These are phyloP conservation scores for Dissophora globulifera DNA, from an alignment of 192 early-diverging fungal genomes.

Conservation along the genomic window DNA sequence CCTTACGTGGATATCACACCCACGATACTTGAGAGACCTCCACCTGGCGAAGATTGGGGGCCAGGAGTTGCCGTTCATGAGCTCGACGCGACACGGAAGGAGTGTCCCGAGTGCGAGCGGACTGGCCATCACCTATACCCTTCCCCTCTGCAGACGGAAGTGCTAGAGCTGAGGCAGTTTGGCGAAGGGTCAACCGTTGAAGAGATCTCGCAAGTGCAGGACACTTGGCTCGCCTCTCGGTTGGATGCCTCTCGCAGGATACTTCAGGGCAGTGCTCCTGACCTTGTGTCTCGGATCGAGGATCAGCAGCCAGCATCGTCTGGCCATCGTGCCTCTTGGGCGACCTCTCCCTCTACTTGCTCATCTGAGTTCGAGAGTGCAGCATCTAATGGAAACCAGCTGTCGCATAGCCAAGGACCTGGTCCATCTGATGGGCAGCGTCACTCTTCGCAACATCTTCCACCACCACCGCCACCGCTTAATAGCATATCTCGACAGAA, in stretches of 20 bases:
- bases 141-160: not conserved
- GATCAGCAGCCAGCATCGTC: not conserved
- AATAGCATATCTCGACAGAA: too few species aligned
- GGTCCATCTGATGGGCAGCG: too few species aligned
- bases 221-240: not conserved
- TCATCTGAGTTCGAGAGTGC: slow-evolving; percentile 16
- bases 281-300: too few species aligned
- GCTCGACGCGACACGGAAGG: not conserved
- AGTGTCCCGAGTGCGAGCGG: slow-evolving; percentile 15
- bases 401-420: too few species aligned
- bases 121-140: not conserved
- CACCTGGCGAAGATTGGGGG: not conserved
- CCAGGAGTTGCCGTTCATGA: not conserved
- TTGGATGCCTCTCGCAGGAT: too few species aligned
- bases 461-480: too few species aligned
- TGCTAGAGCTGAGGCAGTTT: too few species aligned
- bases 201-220: too few species aligned
- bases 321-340: slow-evolving; percentile 18
- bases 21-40: not conserved
- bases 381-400: too few species aligned
- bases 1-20: not conserved
- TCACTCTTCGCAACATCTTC: too few species aligned
- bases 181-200: too few species aligned
- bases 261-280: too few species aligned
- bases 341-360: slow-evolving; percentile 8